Evolutionary conservation across 495 filamentous ascomycete genomes (phyloP).

Genomic region (Penicillium atrosanguineum): DNA sequence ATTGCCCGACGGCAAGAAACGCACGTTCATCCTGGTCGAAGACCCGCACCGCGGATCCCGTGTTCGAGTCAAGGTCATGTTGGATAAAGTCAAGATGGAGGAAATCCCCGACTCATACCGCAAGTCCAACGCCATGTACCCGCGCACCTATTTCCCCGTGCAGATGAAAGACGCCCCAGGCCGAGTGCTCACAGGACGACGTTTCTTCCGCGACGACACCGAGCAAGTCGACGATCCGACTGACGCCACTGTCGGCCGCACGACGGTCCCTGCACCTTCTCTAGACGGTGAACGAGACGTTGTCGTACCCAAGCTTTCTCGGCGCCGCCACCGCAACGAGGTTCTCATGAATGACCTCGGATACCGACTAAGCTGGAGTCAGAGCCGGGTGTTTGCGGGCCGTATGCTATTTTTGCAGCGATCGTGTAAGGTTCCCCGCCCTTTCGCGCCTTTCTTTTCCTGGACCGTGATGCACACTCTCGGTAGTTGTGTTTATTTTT

Average conservation of each 20-base stretch:
- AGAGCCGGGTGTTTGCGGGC: slow-evolving; percentile 82
- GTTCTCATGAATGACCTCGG: slow-evolving; percentile 86
- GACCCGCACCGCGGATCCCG: slow-evolving; percentile 75
- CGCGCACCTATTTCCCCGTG: slow-evolving; percentile 81
- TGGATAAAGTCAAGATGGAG: slow-evolving; percentile 84
- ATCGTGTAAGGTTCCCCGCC: slow-evolving; percentile 67
- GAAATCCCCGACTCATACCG: slow-evolving; percentile 95
- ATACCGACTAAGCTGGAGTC: slow-evolving; percentile 93
- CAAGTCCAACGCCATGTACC: slow-evolving; percentile 81
- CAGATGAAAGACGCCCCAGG: slow-evolving; percentile 78
- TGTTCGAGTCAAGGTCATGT: slow-evolving; percentile 80
- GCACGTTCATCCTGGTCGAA: slow-evolving; percentile 95
- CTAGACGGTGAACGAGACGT: slow-evolving; percentile 72
- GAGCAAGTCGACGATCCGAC: slow-evolving; percentile 57
- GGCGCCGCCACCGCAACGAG: slow-evolving; percentile 69
- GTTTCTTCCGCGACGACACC: slow-evolving; percentile 63
- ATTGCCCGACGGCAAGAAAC: slow-evolving; percentile 80
- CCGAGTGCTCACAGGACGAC: slow-evolving; percentile 58
- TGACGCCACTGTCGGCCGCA: slow-evolving; percentile 46
- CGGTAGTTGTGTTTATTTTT: neutral
- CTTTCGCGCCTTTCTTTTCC: slow-evolving; percentile 1
- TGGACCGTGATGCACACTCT: neutral
- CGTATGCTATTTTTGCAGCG: slow-evolving; percentile 87
- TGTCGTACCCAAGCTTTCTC: slow-evolving; percentile 68
- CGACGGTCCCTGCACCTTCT: slow-evolving; percentile 68